phyloP scores from a whole-genome alignment of 768 basidiomycete species.

The Suillus sp. region DNA sequence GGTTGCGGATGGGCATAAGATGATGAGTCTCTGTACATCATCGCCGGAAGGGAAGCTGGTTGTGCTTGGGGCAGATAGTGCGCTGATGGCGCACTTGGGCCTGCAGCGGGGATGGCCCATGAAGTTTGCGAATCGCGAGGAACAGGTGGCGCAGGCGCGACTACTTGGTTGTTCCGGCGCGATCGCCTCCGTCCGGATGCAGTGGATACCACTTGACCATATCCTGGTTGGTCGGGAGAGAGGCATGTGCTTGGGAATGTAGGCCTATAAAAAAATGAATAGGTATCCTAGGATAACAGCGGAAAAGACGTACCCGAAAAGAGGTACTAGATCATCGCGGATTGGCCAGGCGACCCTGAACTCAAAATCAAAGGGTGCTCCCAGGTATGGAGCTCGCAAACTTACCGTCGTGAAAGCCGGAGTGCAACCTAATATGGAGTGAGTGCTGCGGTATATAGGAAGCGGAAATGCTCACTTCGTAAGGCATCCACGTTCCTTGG shows the following conservation, averaged over 20 bases:
- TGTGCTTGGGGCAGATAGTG: slow-evolving; percentile 31
- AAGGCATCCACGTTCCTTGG: slow-evolving; percentile 94
- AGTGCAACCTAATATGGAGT: slow-evolving; percentile 62
- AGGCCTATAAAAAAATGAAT: slow-evolving; percentile 51
- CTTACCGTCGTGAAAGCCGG: slow-evolving; percentile 75
- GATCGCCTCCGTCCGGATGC: slow-evolving; percentile 62
- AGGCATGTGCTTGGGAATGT: slow-evolving; percentile 84
- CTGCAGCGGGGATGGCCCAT: slow-evolving; percentile 49
- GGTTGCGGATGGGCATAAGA: slow-evolving; percentile 34
- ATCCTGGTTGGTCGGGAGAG: slow-evolving; percentile 84
- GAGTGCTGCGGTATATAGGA: slow-evolving; percentile 18
- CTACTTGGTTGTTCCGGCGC: slow-evolving; percentile 51
- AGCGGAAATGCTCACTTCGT: slow-evolving; percentile 55
- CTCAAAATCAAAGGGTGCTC: slow-evolving; percentile 17
- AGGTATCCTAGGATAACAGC: not conserved
- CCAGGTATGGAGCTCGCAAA: slow-evolving; percentile 22
- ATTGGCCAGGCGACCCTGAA: slow-evolving; percentile 86
- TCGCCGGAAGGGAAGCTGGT: slow-evolving; percentile 23
- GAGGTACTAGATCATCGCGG: slow-evolving; percentile 80
- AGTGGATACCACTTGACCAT: slow-evolving; percentile 76
- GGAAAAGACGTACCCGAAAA: slow-evolving; percentile 68
- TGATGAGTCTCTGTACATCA: slow-evolving; percentile 23
- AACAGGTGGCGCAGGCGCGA: slow-evolving; percentile 34
- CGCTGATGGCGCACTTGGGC: slow-evolving; percentile 22
- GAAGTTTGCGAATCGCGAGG: slow-evolving; percentile 36